These are phyloP conservation scores for Paecilomyces fulvus DNA, from an alignment of 2,329 filamentous ascomycete species.

Conservation along the genomic window DNA sequence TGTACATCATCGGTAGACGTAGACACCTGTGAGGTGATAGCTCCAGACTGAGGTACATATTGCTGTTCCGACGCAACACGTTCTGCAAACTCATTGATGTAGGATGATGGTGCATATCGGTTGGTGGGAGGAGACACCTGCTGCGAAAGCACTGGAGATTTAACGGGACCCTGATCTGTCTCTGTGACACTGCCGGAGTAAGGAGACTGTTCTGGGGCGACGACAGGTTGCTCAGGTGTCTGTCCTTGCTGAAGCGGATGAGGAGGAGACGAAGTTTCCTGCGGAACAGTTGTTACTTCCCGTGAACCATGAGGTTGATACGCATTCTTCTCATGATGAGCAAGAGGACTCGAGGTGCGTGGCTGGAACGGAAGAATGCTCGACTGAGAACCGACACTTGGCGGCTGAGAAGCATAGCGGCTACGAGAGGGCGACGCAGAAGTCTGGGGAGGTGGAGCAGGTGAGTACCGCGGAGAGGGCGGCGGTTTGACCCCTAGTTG, in stretches of 20 bases:
- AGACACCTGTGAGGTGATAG: constrained; percentile 12
- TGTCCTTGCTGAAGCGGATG: constrained; percentile 10
- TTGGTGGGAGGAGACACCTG: constrained; percentile 18
- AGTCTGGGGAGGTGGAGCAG: constrained; percentile 33
- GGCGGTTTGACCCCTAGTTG: constrained; percentile 27
- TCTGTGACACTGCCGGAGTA: constrained; percentile 5
- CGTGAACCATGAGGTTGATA: constrained; percentile 20
- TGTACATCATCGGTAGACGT: constrained; percentile 16
- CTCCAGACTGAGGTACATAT: constrained; percentile 9
- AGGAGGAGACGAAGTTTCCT: constrained; percentile 15
- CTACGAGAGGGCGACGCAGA: constrained; percentile 18
- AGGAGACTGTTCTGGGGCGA: not conserved
- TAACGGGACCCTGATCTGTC: constrained; percentile 2
- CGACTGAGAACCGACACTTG: constrained; percentile 17
- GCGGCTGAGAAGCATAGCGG: constrained; percentile 34
- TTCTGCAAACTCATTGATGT: constrained; percentile 24
- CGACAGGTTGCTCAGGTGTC: constrained; percentile 11
- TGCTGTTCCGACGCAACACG: constrained; percentile 9
- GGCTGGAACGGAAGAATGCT: constrained; percentile 48
- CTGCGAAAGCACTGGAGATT: constrained; percentile 8
- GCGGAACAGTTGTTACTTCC: constrained; percentile 16
- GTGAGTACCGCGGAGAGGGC: constrained; percentile 35
- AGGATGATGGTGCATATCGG: constrained; percentile 24
- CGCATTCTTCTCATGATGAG: constrained; percentile 38
- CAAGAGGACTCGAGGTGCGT: constrained; percentile 57